phyloP scores from a whole-genome alignment of 805 yeast species.

The Brettanomyces naardenensis region DNA sequence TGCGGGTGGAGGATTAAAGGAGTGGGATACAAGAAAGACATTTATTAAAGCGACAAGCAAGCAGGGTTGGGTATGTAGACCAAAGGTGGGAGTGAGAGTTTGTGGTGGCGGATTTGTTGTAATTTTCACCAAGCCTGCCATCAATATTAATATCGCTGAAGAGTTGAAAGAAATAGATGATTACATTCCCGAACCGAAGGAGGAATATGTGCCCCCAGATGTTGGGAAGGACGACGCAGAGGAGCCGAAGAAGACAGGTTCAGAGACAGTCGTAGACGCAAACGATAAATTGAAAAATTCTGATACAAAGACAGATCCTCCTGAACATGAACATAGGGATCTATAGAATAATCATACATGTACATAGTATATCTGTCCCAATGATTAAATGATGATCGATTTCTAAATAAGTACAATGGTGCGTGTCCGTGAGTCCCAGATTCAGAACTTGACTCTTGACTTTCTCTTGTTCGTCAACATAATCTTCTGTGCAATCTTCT shows the following conservation, averaged over 20 bases:
- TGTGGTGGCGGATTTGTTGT: constrained; percentile 47
- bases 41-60: constrained; percentile 32
- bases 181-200: constrained; percentile 1
- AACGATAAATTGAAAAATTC: too few species aligned
- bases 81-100: constrained; percentile 38
- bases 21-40: constrained; percentile 41
- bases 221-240: too few species aligned
- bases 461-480: constrained; percentile 55
- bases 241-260: constrained; percentile 1
- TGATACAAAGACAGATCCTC: background rate
- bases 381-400: too few species aligned
- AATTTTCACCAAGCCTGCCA: constrained; percentile 29
- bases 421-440: too few species aligned
- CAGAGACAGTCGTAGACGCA: too few species aligned
- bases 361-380: too few species aligned
- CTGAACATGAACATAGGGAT: background rate
- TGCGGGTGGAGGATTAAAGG: constrained; percentile 42
- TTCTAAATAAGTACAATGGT: too few species aligned
- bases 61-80: constrained; percentile 38
- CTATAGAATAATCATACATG: background rate
- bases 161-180: constrained; percentile 5
- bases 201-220: background rate
- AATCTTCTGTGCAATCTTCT: constrained; percentile 42
- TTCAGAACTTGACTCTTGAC: constrained; percentile 37
- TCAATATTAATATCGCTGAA: constrained; percentile 3